These are phyloP conservation scores for Aspergillus carbonarius DNA, from an alignment of 2,329 filamentous ascomycete species.

Conservation along the genomic window DNA sequence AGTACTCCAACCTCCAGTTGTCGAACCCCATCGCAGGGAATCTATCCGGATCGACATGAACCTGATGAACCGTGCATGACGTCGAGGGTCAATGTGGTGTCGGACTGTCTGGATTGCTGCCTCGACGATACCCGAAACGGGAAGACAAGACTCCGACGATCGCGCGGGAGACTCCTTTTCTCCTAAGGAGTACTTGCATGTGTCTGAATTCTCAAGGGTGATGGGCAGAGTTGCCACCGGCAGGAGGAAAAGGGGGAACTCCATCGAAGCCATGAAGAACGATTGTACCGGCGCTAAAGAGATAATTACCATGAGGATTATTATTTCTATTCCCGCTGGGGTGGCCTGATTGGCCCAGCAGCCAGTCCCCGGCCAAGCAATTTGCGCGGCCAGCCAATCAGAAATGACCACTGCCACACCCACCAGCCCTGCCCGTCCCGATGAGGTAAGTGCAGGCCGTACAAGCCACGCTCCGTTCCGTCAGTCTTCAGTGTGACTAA, in stretches of 20 bases:
- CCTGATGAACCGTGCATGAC: conserved; percentile 25
- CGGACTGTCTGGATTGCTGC: conserved; percentile 2
- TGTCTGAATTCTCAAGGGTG: background rate
- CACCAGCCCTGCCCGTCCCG: background rate
- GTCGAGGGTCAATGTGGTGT: conserved; percentile 10
- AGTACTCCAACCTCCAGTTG: background rate
- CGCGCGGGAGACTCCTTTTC: conserved; percentile 10
- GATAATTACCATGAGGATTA: conserved; percentile 13
- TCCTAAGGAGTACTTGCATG: background rate
- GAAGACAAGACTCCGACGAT: conserved; percentile 9
- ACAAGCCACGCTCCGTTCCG: background rate
- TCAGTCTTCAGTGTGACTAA: background rate
- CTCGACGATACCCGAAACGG: conserved; percentile 6
- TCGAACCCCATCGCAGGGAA: background rate
- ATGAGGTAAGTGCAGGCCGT: background rate
- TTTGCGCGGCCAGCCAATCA: background rate
- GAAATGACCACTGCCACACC: background rate
- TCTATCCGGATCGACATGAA: conserved; percentile 13
- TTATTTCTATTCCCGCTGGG: conserved; percentile 10
- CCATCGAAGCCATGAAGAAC: conserved; percentile 18
- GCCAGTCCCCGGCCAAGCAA: background rate
- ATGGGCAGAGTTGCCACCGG: conserved; percentile 9
- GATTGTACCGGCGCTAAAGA: conserved; percentile 10
- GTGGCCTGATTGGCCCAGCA: conserved; percentile 2
- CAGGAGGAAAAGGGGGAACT: conserved; percentile 6